Base-by-base conservation (phyloP, 2,329 filamentous ascomycete species). In the Scedosporium aurantiacum region DNA sequence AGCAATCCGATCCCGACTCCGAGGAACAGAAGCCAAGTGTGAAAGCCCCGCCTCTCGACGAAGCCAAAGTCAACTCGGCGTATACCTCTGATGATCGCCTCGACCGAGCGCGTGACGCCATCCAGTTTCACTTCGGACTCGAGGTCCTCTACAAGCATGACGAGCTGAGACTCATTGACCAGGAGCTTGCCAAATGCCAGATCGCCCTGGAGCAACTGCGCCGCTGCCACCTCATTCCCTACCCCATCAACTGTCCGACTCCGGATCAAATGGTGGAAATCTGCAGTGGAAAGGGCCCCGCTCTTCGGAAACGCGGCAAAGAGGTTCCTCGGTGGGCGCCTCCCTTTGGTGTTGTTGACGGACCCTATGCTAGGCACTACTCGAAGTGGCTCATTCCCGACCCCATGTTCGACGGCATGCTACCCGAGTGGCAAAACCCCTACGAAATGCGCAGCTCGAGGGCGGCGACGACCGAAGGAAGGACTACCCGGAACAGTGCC, bases 171-270 rank as follows among this genome's bases (percentile, higher is more conserved):
- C 80, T 96, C 67, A 96, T 97, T 73, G 91, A 97, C 71, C 91
- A 96, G 75, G 94, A 97, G 76, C 82, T 97, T 66, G 93, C 91
- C 66, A 97, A 97, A 77, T 97, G 92, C 70, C 92, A 97, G 76
- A 79, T 92, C 65, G 91, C 92, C 10, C 81, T 97, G 67, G 94
- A 99, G 75, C 94, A 97, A 76, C 79, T 99, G 65, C 89, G 94
- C 67, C 87, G 94, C 63, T 97, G 92, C 75, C 87, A 94, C 70
- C 80, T 97, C 66, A 93, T 96, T 67, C 93, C 93, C 4, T 97
- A 91, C 72, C 92, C 93, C 37, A 84, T 86, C 65, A 83, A 84
- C 65, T 80, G 83, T 64, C 82, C 84, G 47, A 84, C 85, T 7
- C 86, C 87, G 27, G 77, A 83, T 65, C 82, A 85, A 68, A 86